A percentile compares a stretch with the other conserved stretches of the same genome.
phyloP scores from a whole-genome alignment of 2,329 filamentous ascomycete genomes.

The Colletotrichum endophyticum region DNA sequence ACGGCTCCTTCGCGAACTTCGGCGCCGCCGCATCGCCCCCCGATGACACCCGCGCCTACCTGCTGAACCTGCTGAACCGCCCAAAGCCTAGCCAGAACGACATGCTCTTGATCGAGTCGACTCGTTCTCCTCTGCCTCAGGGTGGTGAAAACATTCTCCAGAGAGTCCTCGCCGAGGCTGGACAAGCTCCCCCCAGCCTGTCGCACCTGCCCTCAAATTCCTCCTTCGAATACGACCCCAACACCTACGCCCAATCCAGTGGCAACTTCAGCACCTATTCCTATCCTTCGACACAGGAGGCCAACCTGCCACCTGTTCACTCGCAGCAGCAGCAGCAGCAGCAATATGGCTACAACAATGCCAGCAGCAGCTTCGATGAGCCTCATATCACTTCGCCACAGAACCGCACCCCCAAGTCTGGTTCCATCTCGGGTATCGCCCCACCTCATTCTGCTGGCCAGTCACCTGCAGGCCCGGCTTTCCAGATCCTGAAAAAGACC shows the following conservation, averaged over 20 bases:
- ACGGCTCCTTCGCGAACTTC: slow-evolving; percentile 41
- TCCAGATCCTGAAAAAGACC: slow-evolving; percentile 59
- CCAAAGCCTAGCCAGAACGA: slow-evolving; percentile 71
- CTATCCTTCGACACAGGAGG: slow-evolving; percentile 21
- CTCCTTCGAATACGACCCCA: slow-evolving; percentile 26
- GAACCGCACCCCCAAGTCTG: slow-evolving; percentile 45
- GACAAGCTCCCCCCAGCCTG: slow-evolving; percentile 8
- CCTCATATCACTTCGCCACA: slow-evolving; percentile 44
- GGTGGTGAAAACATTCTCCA: slow-evolving; percentile 23
- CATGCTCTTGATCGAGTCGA: slow-evolving; percentile 44
- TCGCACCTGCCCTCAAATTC: slow-evolving; percentile 22
- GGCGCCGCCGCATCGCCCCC: slow-evolving; percentile 56
- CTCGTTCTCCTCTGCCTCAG: slow-evolving; percentile 35
- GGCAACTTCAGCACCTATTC: slow-evolving; percentile 23
- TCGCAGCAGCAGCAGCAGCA: slow-evolving; percentile 27
- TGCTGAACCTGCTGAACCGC: slow-evolving; percentile 85
- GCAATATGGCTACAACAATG: slow-evolving; percentile 30
- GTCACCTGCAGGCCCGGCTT: slow-evolving; percentile 37
- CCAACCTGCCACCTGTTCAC: slow-evolving; percentile 23
- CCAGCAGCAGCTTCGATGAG: slow-evolving; percentile 39
- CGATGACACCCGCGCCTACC: slow-evolving; percentile 80
- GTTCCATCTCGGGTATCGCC: slow-evolving; percentile 33
- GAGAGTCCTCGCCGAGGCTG: slow-evolving; percentile 14
- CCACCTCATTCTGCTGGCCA: slow-evolving; percentile 28
- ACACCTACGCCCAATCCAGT: slow-evolving; percentile 23